Evolutionary conservation across 2,329 filamentous ascomycete genomes (phyloP).

Genomic region (Nigrograna mackinnonii): DNA sequence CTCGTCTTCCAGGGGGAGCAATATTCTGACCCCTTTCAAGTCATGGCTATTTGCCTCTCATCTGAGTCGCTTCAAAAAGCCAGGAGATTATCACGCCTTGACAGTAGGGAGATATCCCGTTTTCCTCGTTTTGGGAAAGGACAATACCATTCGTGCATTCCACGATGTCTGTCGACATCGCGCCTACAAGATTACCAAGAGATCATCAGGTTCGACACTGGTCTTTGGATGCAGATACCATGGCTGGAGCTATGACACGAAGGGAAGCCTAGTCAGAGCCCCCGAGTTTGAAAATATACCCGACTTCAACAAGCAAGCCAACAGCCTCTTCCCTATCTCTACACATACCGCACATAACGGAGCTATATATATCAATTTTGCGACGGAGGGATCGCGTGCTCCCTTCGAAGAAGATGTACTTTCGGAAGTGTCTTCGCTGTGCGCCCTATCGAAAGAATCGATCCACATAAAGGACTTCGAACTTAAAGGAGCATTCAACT

Average conservation of each 20-base stretch:
- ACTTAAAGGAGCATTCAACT: neutral
- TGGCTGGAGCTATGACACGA: slow-evolving; percentile 48
- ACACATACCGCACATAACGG: neutral
- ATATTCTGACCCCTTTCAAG: no score
- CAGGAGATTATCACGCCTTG: slow-evolving; percentile 42
- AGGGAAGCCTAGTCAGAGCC: slow-evolving; percentile 42
- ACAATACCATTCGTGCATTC: slow-evolving; percentile 40
- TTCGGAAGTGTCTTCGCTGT: no score
- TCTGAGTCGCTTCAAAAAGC: slow-evolving; percentile 32
- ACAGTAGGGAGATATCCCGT: slow-evolving; percentile 39
- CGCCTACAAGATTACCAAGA: slow-evolving; percentile 43
- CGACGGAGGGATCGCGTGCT: neutral
- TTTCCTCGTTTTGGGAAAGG: slow-evolving; percentile 40
- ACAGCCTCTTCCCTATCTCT: neutral
- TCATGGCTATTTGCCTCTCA: slow-evolving; percentile 46
- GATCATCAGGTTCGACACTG: slow-evolving; percentile 33
- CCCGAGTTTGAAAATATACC: neutral
- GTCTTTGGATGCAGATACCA: slow-evolving; percentile 47
- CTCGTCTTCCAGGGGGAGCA: no score
- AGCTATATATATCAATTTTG: neutral
- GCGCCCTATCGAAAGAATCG: neutral
- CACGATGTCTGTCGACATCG: slow-evolving; percentile 50
- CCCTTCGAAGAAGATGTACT: neutral
- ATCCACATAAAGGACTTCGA: neutral
- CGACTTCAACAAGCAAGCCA: neutral